Base-by-base conservation (phyloP, 1,284 basidiomycete genomes). In the Moniliella sp. region DNA sequence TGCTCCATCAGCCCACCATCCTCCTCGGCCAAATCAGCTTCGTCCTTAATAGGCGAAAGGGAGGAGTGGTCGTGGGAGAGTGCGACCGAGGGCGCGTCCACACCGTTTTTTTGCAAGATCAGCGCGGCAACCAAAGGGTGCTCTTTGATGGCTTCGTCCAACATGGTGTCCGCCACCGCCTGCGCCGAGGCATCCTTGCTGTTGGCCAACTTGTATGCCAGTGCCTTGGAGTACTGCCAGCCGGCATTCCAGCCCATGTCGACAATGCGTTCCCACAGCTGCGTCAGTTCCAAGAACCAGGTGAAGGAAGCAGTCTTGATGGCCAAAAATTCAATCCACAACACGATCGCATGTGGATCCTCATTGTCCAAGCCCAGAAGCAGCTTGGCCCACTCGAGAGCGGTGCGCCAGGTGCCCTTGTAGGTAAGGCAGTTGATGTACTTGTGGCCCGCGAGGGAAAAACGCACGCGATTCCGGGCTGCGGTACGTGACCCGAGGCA, bases 281-380 rank as follows among this genome's bases (percentile, higher is more conserved):
- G 32, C 3, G 36, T 27, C 15, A 51, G 30, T 12, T 46, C 43
- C 3, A 59, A 18, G n/a, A 57, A 32, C 57, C 57, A 59, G 1
- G 37, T 28, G 18, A 44, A 36, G 28, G 56, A 50, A 14, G 38
- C 37, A 4, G 42, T 36, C 31, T 59, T 59, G 34, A 57, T 41
- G 7, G 52, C 50, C 4, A 59, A n/a, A 15, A 57, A 59, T 28
- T 59, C 57, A 19, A 59, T 42, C 52, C 54, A 57, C 3, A 59
- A 45, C 33, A 59, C 21, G 21, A 45, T 43, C 7, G 45, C 57
- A 25, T 59, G 57, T 10, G 54, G 57, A 19, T 59, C 57, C 13
- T 7, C 16, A 2, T 10, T 26, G 7, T 23, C n/a, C n/a, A 23
- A 7, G 21, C 8, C 7, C 10, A 32, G 31, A 21, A 32, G 11